Evolutionary conservation across 2,329 filamentous ascomycete genomes (phyloP), one percentile per base, ranked within the genome.

Genomic region (Botrytis pseudocinerea): DNA sequence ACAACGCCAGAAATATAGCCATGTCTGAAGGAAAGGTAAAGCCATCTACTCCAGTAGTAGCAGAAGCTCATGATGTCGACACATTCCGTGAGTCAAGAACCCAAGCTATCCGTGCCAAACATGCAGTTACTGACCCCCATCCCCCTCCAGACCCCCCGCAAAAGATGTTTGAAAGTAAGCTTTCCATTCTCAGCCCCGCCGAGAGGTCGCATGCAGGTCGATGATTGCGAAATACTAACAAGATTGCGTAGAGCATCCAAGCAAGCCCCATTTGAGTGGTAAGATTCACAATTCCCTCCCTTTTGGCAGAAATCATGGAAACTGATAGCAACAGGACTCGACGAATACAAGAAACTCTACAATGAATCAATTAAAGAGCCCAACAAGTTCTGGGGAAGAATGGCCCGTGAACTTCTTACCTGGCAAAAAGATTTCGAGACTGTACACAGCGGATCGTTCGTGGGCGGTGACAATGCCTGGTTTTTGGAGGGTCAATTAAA

Each of bases 381-480:
- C 68, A 86, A 95, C 76, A 90, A 92, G 82, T 99, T 98, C 86
- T 99, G 95, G 95, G 94, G 87, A 75, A 88, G 88, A 77, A 87
- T 92, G 82, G 96, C 95, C 68, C 93, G 94, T 76, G 94, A 98
- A 80, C 90, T 98, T 71, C 88, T 99, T 78, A 91, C 92, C 69
- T 99, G 96, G 93, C 91, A 94, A 77, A 89, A 88, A 77, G 95
- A 98, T 81, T 99, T 99, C 84, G 85, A 97, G 83, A 98, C 95
- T 20, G 94, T 97, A 70, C 90, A 90, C 82, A 89, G 87, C 74
- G 96, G 96, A 75, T 90, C 90, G 44, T 89, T 99, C 73, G 82
- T 82, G 70, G 87, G 92, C 76, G 96, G 96, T 78, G 95, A 99
- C 85, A 91, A 88, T 80, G 93, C 94, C 76, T 99, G 96, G 95